A percentile compares a stretch with the other conserved stretches of the same genome.
Evolutionary conservation across 2,329 filamentous ascomycete genomes (phyloP).

Genomic region (Phaeosphaeriaceae sp.): DNA sequence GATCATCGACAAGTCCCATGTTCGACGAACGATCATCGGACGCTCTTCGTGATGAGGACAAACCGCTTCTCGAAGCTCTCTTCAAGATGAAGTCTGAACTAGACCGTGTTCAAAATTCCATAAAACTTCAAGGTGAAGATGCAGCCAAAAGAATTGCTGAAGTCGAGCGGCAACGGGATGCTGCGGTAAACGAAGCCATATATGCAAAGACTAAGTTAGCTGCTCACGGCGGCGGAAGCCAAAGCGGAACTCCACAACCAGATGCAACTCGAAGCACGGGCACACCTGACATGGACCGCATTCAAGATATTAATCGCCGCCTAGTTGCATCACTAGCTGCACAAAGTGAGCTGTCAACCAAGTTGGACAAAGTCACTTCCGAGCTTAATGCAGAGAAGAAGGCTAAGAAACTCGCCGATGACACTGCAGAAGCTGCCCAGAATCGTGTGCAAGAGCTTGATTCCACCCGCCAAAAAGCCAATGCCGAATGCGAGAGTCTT

Average conservation of each 20-base stretch:
- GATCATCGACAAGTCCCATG: constrained; percentile 70
- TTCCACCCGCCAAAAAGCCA: constrained; percentile 79
- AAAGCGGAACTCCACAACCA: constrained; percentile 61
- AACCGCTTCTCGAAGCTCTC: constrained; percentile 88
- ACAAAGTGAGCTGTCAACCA: constrained; percentile 81
- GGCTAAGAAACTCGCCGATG: constrained; percentile 83
- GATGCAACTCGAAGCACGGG: constrained; percentile 65
- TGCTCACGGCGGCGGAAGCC: constrained; percentile 73
- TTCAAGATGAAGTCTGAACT: constrained; percentile 90
- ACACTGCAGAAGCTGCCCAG: constrained; percentile 81
- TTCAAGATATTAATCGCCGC: constrained; percentile 78
- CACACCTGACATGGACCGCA: constrained; percentile 68
- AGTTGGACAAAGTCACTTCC: constrained; percentile 69
- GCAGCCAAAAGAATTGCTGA: constrained; percentile 91
- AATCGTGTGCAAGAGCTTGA: constrained; percentile 85
- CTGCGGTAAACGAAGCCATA: constrained; percentile 91
- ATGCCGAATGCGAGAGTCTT: constrained; percentile 82
- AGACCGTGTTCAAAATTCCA: constrained; percentile 84
- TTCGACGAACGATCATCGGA: constrained; percentile 79
- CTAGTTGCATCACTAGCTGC: constrained; percentile 80
- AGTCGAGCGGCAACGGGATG: constrained; percentile 91
- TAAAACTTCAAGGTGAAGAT: constrained; percentile 84
- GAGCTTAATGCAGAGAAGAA: constrained; percentile 83
- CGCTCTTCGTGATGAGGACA: constrained; percentile 88
- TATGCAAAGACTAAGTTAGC: constrained; percentile 94